Base-by-base conservation (phyloP, 2,329 filamentous ascomycete species). In the Aureobasidium subglaciale region DNA sequence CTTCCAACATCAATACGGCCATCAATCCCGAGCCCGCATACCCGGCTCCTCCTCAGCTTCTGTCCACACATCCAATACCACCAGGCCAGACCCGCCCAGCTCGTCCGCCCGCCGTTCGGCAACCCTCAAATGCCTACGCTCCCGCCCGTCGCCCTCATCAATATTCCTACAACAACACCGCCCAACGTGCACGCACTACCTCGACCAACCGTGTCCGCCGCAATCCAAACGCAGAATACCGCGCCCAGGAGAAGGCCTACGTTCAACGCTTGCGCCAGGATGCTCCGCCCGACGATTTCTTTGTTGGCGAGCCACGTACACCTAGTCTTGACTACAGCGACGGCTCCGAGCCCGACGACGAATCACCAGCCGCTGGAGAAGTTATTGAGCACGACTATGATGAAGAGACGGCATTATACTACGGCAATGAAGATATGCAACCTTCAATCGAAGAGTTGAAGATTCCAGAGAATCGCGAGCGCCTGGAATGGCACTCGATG, bases 401-500 rank as follows among this genome's bases (percentile, higher is more conserved):
- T 66, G 88, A 95, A 63, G 91, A 96, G 68, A 92, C 89, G 16
- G 84, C 95, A 67, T 84, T 97, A 68, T 96, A 96, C 65, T 91
- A 95, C 67, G 88, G 89, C 57, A 90, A 92, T 65, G 90, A 96
- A 64, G 87, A 93, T 62, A 82, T 90, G 61, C 88, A 93, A 64
- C 91, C 91, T 1, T 93, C 89, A 3, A 79, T 89, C 22, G 93
- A 97, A 65, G 93, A 99, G 69, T 72, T 97, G 52, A 87, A 88
- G 70, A 88, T 96, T 63, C 88, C 90, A 1, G 84, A 85, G 60
- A 96, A 91, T 66, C 81, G 91, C 59, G 93, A 97, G 71, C 80
- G 92, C 41, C 77, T 99, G 22, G 93, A 99, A 72, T 99, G 93
- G 93, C 91, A 99, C 72, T 90, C 90, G 3, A 99, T 99, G 93